Evolutionary conservation across 2,329 filamentous ascomycete genomes (phyloP).

Genomic region (Aspergillus sclerotialis): DNA sequence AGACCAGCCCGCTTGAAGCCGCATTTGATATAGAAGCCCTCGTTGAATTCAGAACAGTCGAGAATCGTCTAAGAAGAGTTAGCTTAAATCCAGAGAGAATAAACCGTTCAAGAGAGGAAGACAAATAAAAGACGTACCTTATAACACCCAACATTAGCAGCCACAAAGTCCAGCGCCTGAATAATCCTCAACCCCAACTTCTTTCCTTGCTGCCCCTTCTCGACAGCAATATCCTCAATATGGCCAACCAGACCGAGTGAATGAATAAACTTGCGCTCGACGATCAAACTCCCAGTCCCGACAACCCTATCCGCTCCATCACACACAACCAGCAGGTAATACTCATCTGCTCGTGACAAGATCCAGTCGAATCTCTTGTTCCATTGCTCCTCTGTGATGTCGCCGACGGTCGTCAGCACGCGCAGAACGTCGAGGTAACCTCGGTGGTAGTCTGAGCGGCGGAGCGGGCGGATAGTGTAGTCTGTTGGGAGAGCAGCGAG

Average conservation of each 20-base stretch:
- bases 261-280: constrained; percentile 71
- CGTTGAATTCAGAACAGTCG: constrained; percentile 92
- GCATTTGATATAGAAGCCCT: constrained; percentile 97
- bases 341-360: constrained; percentile 62
- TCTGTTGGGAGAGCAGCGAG: constrained; percentile 65
- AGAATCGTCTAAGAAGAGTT: constrained; percentile 64
- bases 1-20: constrained; percentile 86
- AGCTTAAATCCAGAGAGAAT: constrained; percentile 7
- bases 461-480: constrained; percentile 76
- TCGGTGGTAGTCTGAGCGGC: constrained; percentile 66
- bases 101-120: constrained; percentile 2
- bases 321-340: constrained; percentile 81
- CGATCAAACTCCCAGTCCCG: constrained; percentile 82
- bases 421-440: constrained; percentile 89
- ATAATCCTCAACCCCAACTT: constrained; percentile 90
- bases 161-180: constrained; percentile 84
- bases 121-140: constrained; percentile 49
- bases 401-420: constrained; percentile 87
- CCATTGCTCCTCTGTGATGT: constrained; percentile 70
- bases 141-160: constrained; percentile 85
- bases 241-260: constrained; percentile 63
- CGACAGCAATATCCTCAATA: constrained; percentile 95
- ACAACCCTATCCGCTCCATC: constrained; percentile 66
- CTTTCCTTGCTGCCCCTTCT: constrained; percentile 94
- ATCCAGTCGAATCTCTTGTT: constrained; percentile 78